Base-by-base conservation (phyloP, 2,329 filamentous ascomycete species). In the Colletotrichum theobromicola region DNA sequence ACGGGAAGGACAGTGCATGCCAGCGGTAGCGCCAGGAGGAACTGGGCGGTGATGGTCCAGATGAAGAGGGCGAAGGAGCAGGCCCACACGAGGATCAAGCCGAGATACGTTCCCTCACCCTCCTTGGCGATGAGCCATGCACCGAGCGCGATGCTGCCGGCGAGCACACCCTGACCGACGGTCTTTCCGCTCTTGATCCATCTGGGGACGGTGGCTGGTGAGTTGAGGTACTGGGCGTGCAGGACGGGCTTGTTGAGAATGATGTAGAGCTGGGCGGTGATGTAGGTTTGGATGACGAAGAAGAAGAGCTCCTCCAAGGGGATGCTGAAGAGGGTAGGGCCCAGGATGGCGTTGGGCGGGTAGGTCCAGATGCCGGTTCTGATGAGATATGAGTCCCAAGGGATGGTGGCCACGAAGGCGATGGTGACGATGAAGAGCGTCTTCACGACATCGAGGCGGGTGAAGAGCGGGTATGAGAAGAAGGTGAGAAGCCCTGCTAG, bases 351-450 rank as follows among this genome's bases (percentile, higher is more conserved):
- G 79, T 91, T 85, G 13, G 87, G 83, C 2, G 93, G 93, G 79
- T 95, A 95, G 12, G 90, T 92, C 93, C 94, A 95, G 79, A 95
- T 89, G 58, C 87, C 85, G 68, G 87, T 90, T 77, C 88, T 89
- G 78, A 95, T 93, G 53, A 95, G 87, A 81, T 94, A 94, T 10
- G 93, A 93, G 79, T 95, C 93, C 93, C 93, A 95, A 35, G 94
- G 94, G 30, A 93, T 91, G 0, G 94, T 94, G 5, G 93, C 90
- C 30, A 87, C 79, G 62, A 95, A 91, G 24, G 93, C 93, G 76
- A 94, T 87, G 24, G 86, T 83, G 73, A 93, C 86, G 65, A 94
- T 84, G 76, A 91, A 92, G 35, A 83, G 77, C 67, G 93, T 88
- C 79, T 92, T 93, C 82, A 91, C 93, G 50, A 90, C 79, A 80